Conservation (phyloP, 352 stramenopile genomes). For the Pythium biforme region DNA sequence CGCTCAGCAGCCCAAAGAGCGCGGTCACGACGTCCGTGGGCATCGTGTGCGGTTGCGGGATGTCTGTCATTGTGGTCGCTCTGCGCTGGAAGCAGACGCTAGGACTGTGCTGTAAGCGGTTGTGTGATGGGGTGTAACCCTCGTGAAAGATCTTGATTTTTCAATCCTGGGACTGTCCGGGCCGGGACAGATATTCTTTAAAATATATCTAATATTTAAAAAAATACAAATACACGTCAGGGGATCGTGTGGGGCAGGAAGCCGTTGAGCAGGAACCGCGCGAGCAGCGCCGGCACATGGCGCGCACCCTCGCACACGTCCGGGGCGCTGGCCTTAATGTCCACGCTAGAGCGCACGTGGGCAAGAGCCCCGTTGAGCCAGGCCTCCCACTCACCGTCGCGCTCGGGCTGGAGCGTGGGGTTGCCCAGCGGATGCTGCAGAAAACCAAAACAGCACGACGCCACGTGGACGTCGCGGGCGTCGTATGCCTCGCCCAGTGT, state of each 20-base stretch:
- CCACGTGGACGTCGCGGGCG: neutral
- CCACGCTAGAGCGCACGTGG: neutral
- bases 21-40: no score
- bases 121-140: no score
- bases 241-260: conserved; percentile 15
- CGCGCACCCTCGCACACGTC: conserved; percentile 3
- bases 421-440: neutral
- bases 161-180: no score
- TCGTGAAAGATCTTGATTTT: no score
- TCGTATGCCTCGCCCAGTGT: neutral
- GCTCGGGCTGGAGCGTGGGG: neutral
- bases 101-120: no score
- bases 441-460: neutral
- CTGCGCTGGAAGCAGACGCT: no score
- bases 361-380: conserved; percentile 18
- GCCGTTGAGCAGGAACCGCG: conserved; percentile 15
- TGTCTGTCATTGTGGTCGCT: no score
- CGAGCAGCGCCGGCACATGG: conserved; percentile 14
- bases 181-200: no score
- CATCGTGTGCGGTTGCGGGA: no score
- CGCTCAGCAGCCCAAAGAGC: neutral
- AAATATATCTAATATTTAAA: no score
- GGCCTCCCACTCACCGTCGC: conserved; percentile 14
- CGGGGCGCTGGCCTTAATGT: neutral
- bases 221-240: no score